phyloP scores from a whole-genome alignment of 2,329 filamentous ascomycete genomes.

The Mycosphaerella sp. region DNA sequence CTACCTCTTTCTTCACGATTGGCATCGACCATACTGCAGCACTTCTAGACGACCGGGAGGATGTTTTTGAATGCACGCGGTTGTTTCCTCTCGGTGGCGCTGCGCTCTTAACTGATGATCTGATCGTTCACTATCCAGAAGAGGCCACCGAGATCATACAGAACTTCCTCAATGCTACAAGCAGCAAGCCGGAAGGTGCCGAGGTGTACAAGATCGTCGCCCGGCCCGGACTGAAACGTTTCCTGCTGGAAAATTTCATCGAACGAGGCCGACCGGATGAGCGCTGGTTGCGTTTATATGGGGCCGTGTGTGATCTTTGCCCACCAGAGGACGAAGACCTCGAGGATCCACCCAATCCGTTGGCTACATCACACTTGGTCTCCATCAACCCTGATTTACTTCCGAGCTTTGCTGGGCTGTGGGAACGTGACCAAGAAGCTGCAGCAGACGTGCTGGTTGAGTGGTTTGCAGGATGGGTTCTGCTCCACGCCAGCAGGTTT shows the following conservation, averaged over 20 bases:
- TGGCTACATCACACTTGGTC: constrained; percentile 19
- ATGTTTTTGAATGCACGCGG: constrained; percentile 23
- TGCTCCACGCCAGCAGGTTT: constrained; percentile 21
- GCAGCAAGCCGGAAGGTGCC: constrained; percentile 23
- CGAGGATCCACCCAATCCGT: constrained; percentile 13
- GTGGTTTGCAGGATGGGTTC: constrained; percentile 31
- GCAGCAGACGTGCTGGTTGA: constrained; percentile 30
- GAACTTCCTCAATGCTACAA: constrained; percentile 31
- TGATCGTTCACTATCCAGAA: constrained; percentile 36
- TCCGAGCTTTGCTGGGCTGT: constrained; percentile 21
- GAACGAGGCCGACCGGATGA: constrained; percentile 14
- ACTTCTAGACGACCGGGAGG: constrained; percentile 14
- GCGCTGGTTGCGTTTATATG: constrained; percentile 19
- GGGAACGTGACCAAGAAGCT: constrained; percentile 22
- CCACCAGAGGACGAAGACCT: constrained; percentile 22
- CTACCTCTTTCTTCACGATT: constrained; percentile 31
- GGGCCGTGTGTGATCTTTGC: constrained; percentile 25
- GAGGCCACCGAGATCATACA: constrained; percentile 35
- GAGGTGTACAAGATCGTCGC: constrained; percentile 24
- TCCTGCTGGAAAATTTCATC: constrained; percentile 17
- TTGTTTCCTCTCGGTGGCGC: constrained; percentile 37
- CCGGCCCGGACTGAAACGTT: constrained; percentile 27
- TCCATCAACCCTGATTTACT: constrained; percentile 23
- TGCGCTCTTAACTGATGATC: constrained; percentile 41
- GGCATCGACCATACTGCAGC: constrained; percentile 26